phyloP scores from a whole-genome alignment of 139 green algal species.

The Coccomyxa sp. region DNA sequence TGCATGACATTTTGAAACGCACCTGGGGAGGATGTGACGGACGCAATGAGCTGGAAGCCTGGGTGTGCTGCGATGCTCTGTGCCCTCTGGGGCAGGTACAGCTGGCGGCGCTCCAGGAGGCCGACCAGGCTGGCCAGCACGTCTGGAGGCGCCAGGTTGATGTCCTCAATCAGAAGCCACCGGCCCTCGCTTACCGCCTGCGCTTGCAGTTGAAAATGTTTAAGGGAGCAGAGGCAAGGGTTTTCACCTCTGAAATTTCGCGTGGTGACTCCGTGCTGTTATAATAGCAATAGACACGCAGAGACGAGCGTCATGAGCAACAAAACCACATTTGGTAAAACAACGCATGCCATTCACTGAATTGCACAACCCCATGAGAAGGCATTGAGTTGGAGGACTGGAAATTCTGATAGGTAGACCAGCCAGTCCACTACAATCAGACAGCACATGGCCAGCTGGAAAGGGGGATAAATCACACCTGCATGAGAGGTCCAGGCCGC shows the following conservation, averaged over 20 bases:
- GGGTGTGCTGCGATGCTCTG: slow-evolving; percentile 57
- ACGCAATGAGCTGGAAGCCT: slow-evolving; percentile 84
- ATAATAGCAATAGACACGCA: too few relatives aligned
- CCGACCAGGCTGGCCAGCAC: slow-evolving; percentile 84
- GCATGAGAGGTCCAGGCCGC: slow-evolving; percentile 86
- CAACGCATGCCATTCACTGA: too few relatives aligned
- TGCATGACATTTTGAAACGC: not conserved
- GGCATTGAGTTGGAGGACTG: too few relatives aligned
- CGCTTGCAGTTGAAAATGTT: not conserved
- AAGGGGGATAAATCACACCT: slow-evolving; percentile 36
- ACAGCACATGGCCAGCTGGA: too few relatives aligned
- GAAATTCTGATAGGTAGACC: too few relatives aligned
- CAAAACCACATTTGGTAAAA: too few relatives aligned
- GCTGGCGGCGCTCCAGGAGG: slow-evolving; percentile 72
- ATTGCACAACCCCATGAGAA: too few relatives aligned
- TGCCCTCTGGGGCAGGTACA: slow-evolving; percentile 69
- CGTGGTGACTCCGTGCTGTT: too few relatives aligned
- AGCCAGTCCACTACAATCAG: not conserved
- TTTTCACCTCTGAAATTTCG: too few relatives aligned
- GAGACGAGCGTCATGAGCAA: too few relatives aligned
- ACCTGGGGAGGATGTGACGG: slow-evolving; percentile 54
- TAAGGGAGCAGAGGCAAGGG: too few relatives aligned
- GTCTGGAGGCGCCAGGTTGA: slow-evolving; percentile 88
- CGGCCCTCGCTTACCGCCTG: slow-evolving; percentile 74
- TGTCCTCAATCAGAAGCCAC: slow-evolving; percentile 95